Evolutionary conservation across 2,329 filamentous ascomycete genomes (phyloP), one percentile per base, ranked within the genome.

Genomic region (Paraphoma sp.): DNA sequence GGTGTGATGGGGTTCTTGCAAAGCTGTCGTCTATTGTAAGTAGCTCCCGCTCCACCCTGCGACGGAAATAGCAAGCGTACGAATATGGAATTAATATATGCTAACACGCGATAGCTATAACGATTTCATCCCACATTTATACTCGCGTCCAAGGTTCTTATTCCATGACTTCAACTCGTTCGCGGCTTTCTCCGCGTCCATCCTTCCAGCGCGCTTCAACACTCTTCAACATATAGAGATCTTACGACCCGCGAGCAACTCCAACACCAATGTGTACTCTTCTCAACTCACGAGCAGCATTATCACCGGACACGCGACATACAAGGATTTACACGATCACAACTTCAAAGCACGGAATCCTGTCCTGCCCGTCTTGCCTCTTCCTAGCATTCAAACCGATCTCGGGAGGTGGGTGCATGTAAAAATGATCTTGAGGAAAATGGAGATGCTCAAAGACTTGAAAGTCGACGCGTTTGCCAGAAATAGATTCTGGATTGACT

Each of bases 81-180:
- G 23, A 23, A 23, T 23, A 3, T 23, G 23, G 5, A 5, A 5
- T 23, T 23, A 2, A 5, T 5, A 2, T 23, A 23, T 23, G 33
- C 33, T 36, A 6, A 36, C 33, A 10, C 10, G 10, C 14, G 11
- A 4, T 36, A 50, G 48, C 16, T 50, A 50, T 31, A 42, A 31
- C 6, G 48, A 50, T 16, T 29, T 36, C 11, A 29, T 50, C 4
- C 23, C 48, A 2, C 36, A 41, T 28, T 33, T 50, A 9, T 50
- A 50, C 48, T 42, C 36, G 14, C 23, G 28, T 8, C 48, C 48
- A 30, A 50, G 30, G 9, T 50, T 50, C n/a, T 16, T 42, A 10
- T 50, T 50, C 17, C 36, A 50, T 36, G 48, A 50, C 40, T 43
- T 29, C n/a, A 5, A 41, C 31, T 42, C 48, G 11, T 14, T 50